These are phyloP conservation scores for Quillaja saponaria DNA, from an alignment of 306 rosid genomes.

Conservation along the genomic window DNA sequence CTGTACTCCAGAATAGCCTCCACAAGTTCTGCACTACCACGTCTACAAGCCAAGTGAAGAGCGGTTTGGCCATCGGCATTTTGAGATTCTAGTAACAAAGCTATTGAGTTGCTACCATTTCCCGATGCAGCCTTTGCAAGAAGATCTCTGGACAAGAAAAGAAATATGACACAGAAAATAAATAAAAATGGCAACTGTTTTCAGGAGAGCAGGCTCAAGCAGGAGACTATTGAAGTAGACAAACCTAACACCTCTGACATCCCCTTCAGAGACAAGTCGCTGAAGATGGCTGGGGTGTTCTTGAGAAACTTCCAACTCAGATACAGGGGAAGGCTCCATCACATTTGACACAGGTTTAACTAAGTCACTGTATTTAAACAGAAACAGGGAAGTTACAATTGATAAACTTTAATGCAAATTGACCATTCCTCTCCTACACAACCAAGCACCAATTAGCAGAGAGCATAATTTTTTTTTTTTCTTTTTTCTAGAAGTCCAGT, in stretches of 20 bases:
- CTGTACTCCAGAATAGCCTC: conserved; percentile 74
- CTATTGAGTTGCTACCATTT: conserved; percentile 53
- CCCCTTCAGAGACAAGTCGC: conserved; percentile 86
- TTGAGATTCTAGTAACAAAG: conserved; percentile 78
- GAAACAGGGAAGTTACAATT: conserved; percentile 29
- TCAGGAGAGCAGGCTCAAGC: conserved; percentile 27
- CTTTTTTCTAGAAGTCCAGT: not conserved
- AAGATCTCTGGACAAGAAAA: conserved; percentile 63
- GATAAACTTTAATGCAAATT: conserved; percentile 17
- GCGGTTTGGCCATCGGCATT: conserved; percentile 95
- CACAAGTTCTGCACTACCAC: conserved; percentile 87
- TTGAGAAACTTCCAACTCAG: conserved; percentile 60
- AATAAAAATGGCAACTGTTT: conserved; percentile 20
- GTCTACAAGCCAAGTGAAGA: conserved; percentile 94
- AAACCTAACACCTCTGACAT: conserved; percentile 78
- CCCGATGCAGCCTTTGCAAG: conserved; percentile 68
- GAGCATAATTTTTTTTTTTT: too few species aligned
- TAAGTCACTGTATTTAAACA: conserved; percentile 59
- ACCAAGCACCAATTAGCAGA: conserved; percentile 29
- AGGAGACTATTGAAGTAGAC: conserved; percentile 32
- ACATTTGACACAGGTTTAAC: conserved; percentile 62
- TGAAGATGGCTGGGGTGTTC: conserved; percentile 65
- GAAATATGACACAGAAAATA: conserved; percentile 16
- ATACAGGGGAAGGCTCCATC: conserved; percentile 55
- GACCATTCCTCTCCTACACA: conserved; percentile 24